phyloP scores from a whole-genome alignment of 345 rosid species.

The Citrus mangshanensis region DNA sequence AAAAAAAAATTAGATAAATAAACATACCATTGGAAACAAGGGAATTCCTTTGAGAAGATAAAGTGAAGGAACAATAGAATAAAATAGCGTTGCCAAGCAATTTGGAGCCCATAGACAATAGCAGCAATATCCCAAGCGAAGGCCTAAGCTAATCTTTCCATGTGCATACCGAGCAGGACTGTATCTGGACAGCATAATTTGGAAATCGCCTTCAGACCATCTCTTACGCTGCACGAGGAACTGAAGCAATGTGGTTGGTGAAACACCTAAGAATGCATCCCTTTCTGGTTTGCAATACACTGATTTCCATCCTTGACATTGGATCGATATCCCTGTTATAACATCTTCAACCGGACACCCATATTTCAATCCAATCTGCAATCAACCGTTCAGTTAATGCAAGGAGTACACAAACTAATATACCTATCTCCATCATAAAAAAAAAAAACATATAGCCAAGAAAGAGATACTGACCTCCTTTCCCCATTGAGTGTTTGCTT shows the following conservation, averaged over 20 bases:
- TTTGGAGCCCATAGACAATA: conserved; percentile 54
- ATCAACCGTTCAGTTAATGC: neutral
- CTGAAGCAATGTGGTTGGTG: conserved; percentile 52
- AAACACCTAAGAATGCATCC: conserved; percentile 60
- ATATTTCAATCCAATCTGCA: conserved; percentile 69
- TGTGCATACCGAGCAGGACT: conserved; percentile 55
- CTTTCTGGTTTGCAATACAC: conserved; percentile 48
- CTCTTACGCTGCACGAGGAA: conserved; percentile 68
- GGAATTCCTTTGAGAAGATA: conserved; percentile 31
- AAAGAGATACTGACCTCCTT: conserved; percentile 39
- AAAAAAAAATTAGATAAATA: neutral
- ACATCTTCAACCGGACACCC: conserved; percentile 81
- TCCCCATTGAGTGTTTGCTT: conserved; percentile 67
- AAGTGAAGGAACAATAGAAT: conserved; percentile 29
- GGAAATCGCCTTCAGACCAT: conserved; percentile 81
- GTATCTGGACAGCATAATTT: conserved; percentile 52
- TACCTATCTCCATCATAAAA: neutral
- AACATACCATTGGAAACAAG: conserved; percentile 39
- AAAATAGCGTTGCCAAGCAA: conserved; percentile 22
- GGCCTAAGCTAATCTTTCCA: conserved; percentile 51
- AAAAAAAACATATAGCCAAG: too few species aligned
- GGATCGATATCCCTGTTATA: conserved; percentile 71
- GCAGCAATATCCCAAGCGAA: conserved; percentile 39
- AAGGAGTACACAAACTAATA: neutral
- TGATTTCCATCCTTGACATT: conserved; percentile 73